Conservation (phyloP, 2,329 filamentous ascomycete species). For the Penicillium sclerotiorum region DNA sequence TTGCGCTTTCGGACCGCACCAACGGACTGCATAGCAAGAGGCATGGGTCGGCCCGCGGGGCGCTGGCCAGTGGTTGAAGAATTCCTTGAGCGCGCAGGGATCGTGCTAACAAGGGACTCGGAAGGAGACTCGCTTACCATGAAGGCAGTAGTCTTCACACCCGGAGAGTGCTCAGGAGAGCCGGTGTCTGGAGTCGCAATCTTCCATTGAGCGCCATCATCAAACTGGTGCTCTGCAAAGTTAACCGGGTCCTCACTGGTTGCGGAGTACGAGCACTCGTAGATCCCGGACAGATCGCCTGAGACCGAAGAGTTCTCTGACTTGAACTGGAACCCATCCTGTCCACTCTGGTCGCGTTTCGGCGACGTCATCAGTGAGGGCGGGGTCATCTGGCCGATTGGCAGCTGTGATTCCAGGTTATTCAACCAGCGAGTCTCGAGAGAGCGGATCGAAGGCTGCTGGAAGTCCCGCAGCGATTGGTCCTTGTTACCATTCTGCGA, state of each 20-base stretch:
- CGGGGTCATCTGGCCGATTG: slow-evolving; percentile 31
- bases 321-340: slow-evolving; percentile 38
- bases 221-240: slow-evolving; percentile 34
- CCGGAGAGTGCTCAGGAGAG: slow-evolving; percentile 28
- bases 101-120: slow-evolving; percentile 31
- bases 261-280: slow-evolving; percentile 37
- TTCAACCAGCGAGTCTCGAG: slow-evolving; percentile 40
- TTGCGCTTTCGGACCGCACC: slow-evolving; percentile 41
- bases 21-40: slow-evolving; percentile 35
- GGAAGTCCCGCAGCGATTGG: slow-evolving; percentile 25
- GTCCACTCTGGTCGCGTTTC: slow-evolving; percentile 19
- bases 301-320: slow-evolving; percentile 43
- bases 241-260: slow-evolving; percentile 33
- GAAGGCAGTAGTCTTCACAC: slow-evolving; percentile 35
- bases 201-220: slow-evolving; percentile 36
- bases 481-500: slow-evolving; percentile 27
- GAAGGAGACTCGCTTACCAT: slow-evolving; percentile 39
- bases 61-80: slow-evolving; percentile 29
- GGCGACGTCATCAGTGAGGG: slow-evolving; percentile 23
- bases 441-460: slow-evolving; percentile 27
- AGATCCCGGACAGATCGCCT: slow-evolving; percentile 36
- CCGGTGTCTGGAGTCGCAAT: slow-evolving; percentile 27
- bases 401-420: slow-evolving; percentile 36
- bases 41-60: slow-evolving; percentile 28
- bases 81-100: slow-evolving; percentile 27